Base-by-base conservation (phyloP, 2,329 filamentous ascomycete species). In the Mollisia scopiformis region DNA sequence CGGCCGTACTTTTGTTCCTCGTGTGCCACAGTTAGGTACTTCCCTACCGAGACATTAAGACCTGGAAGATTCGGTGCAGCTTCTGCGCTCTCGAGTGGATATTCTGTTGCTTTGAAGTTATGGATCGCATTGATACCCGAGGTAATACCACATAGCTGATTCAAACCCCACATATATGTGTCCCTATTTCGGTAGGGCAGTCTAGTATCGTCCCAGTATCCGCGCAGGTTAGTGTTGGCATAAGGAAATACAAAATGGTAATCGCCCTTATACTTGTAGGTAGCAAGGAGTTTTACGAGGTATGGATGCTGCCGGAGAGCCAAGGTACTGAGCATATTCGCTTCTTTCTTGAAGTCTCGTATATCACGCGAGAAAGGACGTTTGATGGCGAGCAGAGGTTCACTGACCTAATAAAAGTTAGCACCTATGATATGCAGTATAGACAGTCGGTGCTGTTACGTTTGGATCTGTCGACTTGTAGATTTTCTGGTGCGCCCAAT, bases 241-340 rank as follows among this genome's bases (percentile, higher is more conserved):
- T 52, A 71, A 14, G 69, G 71, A 31, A 74, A 71, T 6, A 74
- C 62, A 14, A 73, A 33, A 31, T 71, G 64, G 41, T 63, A 69
- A 11, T 61, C 55, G 0, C 33, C 41, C 27, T 58, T 53, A 25
- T 60, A 59, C 16, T 55, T 49, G 43, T 62, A 73, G 0, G 69
- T 73, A 16, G 66, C 68, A 3, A 72, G 59, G 5, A 73, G 67
- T 21, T 65, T 62, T 11, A 73, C 62, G 13, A 72, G 43, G 33
- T 73, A 66, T 16, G 47, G 46, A 55, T 66, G 5, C 6, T 37
- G 11, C 14, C n/a, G 11, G 7, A 16, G 35, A 5, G 4, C 14
- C 6, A 37, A 37, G 14, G 35, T 16, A 13, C 30, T 33, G 30
- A 33, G 30, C 13, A 33, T 33, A 33, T 33, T 33, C 6, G 13